Base-by-base conservation (phyloP, 352 stramenopile species). In the Phytophthora brassicae region DNA sequence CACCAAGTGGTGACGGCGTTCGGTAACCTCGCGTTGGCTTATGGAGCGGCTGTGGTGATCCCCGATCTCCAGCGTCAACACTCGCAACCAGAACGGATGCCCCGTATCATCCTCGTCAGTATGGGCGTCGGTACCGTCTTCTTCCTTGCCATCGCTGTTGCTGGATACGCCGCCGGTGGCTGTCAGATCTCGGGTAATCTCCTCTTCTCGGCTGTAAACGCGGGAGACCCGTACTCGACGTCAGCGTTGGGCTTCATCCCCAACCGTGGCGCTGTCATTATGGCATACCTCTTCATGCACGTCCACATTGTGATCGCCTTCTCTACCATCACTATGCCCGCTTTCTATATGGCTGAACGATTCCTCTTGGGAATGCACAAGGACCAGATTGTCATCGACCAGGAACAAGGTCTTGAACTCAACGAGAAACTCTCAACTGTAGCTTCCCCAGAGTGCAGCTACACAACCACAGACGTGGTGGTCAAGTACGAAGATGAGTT, bases 271-370 rank as follows among this genome's bases (percentile, higher is more conserved):
- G 53, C 68, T 9, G 68, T 75, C 29, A 64, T 75, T 31, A 70
- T 75, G 63, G 58, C 68, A 4, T 75, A 75, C 51, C 33, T 75
- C 16, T 75, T 75, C 63, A 75, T 75, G 68, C 68, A 75, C 49
- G n/a, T 75, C 8, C 68, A 83, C 63, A 77, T 83, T 52, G 61
- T 74, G 12, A 81, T 83, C 49, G 74, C 72, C 9, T 83, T 83
- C 50, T 71, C 74, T 6, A 73, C 74, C 14, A 65, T 83, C 42
- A 57, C 70, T 12, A 68, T 76, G 60, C 74, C 74, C 0, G 58
- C 64, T 7, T 79, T 81, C 61, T 79, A 66, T 53, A 74, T 80
- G 53, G 55, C 70, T 0, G 74, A 83, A 47, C 64, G 74, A 13
- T 65, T 81, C 28, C 23, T 83, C 2, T 41, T 83, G 17, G 70